Percentiles rank a stretch among this genome's conserved stretches.
phyloP scores from a whole-genome alignment of 1,284 basidiomycete species.

The Irpex sp. region DNA sequence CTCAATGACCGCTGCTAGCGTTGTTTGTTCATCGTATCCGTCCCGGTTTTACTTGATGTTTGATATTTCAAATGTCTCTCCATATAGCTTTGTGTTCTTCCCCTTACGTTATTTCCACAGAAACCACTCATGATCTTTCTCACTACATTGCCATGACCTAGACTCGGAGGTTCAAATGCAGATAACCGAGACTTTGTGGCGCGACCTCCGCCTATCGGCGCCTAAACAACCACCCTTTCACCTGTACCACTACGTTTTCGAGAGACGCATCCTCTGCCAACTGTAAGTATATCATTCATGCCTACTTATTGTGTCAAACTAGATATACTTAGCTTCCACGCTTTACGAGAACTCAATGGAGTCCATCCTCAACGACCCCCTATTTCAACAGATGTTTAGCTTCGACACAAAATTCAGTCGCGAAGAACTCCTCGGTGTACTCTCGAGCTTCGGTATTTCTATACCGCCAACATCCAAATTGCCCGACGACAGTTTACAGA shows the following conservation, averaged over 20 bases:
- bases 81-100: background rate
- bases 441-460: background rate
- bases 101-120: background rate
- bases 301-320: no score
- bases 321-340: no score
- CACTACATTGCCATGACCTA: no score
- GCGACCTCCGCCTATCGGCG: background rate
- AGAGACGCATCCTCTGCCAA: background rate
- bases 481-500: slow-evolving; percentile 23
- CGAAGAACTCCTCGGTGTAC: background rate
- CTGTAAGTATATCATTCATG: background rate
- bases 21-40: background rate
- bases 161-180: background rate
- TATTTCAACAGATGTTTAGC: background rate
- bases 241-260: background rate
- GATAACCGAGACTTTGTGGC: background rate
- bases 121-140: no score
- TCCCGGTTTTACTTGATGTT: background rate
- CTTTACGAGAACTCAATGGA: background rate
- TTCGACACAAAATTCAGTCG: background rate
- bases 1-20: background rate
- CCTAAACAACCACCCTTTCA: background rate
- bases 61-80: background rate
- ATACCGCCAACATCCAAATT: slow-evolving; percentile 25
- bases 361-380: background rate